Percentiles rank a stretch among this genome's conserved stretches.
These are phyloP conservation scores for Penicillium nucicola DNA, from an alignment of 495 filamentous ascomycete genomes.

Conservation along the genomic window DNA sequence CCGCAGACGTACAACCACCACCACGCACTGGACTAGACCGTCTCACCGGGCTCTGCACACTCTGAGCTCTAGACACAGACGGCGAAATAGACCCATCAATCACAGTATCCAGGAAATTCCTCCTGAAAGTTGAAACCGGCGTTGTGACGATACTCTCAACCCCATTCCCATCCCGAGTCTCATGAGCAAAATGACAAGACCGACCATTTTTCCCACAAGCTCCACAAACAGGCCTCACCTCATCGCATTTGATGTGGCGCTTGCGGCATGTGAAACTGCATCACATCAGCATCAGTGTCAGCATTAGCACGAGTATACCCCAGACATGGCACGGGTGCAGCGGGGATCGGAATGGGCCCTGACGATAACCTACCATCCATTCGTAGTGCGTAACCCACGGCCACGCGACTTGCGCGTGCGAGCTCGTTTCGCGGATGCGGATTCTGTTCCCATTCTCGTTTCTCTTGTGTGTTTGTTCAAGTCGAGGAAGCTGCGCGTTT, in stretches of 20 bases:
- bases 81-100: background rate
- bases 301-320: background rate
- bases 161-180: no score
- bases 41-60: no score
- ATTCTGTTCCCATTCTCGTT: no score
- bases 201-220: constrained; percentile 10
- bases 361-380: constrained; percentile 5
- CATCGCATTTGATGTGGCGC: constrained; percentile 19
- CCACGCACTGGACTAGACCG: no score
- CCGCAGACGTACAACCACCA: no score
- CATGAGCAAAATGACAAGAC: constrained; percentile 1
- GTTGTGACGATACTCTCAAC: background rate
- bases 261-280: constrained; percentile 14
- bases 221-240: constrained; percentile 13
- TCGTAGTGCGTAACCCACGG: constrained; percentile 6
- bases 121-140: background rate
- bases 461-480: no score
- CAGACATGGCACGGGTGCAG: background rate
- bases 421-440: background rate
- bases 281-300: background rate
- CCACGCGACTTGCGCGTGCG: constrained; percentile 2
- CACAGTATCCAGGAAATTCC: background rate
- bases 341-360: background rate
- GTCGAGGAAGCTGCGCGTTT: no score
- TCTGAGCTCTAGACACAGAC: no score